Conservation (phyloP, 768 basidiomycete genomes). For the Auriculariales sp. region DNA sequence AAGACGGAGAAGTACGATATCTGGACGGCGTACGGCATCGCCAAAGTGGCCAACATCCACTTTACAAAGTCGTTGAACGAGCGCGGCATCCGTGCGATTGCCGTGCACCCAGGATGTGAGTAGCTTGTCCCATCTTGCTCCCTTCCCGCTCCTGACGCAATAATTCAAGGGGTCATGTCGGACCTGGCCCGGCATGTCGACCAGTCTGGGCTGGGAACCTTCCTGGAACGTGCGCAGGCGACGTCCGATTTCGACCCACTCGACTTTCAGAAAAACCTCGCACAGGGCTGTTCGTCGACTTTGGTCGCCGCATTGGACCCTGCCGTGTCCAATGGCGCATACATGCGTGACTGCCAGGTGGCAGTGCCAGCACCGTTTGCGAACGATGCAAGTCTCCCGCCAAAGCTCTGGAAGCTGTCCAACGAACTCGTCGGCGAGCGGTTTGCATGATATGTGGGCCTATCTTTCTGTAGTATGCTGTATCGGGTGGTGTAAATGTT, state of each 20-base stretch:
- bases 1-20: neutral
- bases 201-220: neutral
- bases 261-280: neutral
- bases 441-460: too few species aligned
- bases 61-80: constrained; percentile 15
- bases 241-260: neutral
- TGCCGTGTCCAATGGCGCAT: neutral
- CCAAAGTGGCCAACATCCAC: constrained; percentile 27
- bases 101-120: neutral
- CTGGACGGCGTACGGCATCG: constrained; percentile 20
- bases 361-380: neutral
- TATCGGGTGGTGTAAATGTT: too few species aligned
- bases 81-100: neutral
- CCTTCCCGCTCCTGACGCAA: neutral
- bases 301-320: neutral
- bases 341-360: neutral
- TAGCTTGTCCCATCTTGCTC: neutral
- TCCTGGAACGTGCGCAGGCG: neutral
- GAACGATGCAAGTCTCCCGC: neutral
- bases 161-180: neutral
- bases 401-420: neutral
- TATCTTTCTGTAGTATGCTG: too few species aligned
- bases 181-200: neutral
- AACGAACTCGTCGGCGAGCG: neutral
- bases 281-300: neutral